Base-by-base conservation (phyloP, 2,329 filamentous ascomycete genomes). In the Ophiocordyceps camponoti-leonardi region DNA sequence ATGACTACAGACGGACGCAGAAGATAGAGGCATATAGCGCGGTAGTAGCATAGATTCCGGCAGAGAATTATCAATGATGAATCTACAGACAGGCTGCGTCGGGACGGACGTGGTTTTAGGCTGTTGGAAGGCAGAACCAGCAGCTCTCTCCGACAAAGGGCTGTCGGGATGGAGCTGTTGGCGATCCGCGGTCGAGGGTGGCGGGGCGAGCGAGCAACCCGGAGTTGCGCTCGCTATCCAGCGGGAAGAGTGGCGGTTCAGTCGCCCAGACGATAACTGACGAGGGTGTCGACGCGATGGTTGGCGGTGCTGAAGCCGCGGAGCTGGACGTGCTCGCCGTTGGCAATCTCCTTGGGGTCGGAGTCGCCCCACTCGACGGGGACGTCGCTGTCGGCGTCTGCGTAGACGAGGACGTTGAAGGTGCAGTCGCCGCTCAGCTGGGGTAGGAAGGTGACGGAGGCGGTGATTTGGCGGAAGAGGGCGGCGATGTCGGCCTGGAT, bases 331-430 rank as follows among this genome's bases (percentile, higher is more conserved):
- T 92, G 87, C 69, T 98, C 92, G 40, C 86, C 90, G 55, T 92
- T 85, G 59, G 81, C 72, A 51, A 98, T 95, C 69, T 98, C 92
- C 68, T 94, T 95, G 46, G 90, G 88, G 63, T 96, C 92, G 54
- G 86, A 94, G 66, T 98, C 92, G 42, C 92, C 92, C 92, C 92
- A 98, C 63, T 98, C 92, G 48, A 98, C 81, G 4, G 92, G 92
- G 14, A 98, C 92, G 43, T 96, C 90, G 48, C 84, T 92, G 64
- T 96, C 88, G 18, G 88, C 88, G 60, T 98, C 90, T 45, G 92
- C 92, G 60, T 98, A 98, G 4, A 98, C 92, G 39, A 98, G 75
- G 43, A 98, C 90, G 58, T 98, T 98, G 72, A 98, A 98, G 12
- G 92, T 96, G 71, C 90, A 98, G 62, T 94, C 85, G 39, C 88